These are phyloP conservation scores for Ambrosia artemisiifolia DNA, from an alignment of 129 eudicot genomes.

Conservation along the genomic window DNA sequence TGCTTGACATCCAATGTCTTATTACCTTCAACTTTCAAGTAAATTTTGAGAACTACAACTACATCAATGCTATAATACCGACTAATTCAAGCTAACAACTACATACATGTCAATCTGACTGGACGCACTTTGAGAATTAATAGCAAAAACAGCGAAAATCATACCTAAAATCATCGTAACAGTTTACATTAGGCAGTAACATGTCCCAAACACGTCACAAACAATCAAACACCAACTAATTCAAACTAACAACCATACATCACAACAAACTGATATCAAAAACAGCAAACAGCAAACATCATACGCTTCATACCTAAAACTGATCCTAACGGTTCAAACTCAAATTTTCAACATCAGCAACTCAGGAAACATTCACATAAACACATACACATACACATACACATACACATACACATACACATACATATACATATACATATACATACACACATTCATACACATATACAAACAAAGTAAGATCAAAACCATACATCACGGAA, in stretches of 20 bases:
- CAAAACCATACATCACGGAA: conserved; percentile 62
- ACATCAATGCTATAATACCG: not conserved
- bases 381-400: conserved; percentile 3
- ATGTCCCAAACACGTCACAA: not conserved
- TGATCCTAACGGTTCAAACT: not conserved
- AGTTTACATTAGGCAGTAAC: not conserved
- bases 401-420: not conserved
- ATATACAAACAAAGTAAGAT: conserved; percentile 9
- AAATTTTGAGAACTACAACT: not conserved
- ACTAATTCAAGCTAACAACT: no score
- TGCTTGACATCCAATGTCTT: not conserved
- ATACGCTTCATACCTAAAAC: not conserved
- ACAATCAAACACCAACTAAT: not conserved
- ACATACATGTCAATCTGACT: no score
- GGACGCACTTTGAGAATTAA: no score
- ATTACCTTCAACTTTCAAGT: not conserved
- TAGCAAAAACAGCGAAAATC: no score
- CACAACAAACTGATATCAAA: not conserved
- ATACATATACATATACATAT: conserved; percentile 11
- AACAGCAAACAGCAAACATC: not conserved
- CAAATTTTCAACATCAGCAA: conserved; percentile 2
- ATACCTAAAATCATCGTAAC: not conserved
- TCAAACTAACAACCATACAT: not conserved
- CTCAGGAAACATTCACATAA: conserved; percentile 4
- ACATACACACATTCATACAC: conserved; percentile 1